Evolutionary conservation across 345 rosid genomes (phyloP).

Genomic region (Sisymbrium irio): DNA sequence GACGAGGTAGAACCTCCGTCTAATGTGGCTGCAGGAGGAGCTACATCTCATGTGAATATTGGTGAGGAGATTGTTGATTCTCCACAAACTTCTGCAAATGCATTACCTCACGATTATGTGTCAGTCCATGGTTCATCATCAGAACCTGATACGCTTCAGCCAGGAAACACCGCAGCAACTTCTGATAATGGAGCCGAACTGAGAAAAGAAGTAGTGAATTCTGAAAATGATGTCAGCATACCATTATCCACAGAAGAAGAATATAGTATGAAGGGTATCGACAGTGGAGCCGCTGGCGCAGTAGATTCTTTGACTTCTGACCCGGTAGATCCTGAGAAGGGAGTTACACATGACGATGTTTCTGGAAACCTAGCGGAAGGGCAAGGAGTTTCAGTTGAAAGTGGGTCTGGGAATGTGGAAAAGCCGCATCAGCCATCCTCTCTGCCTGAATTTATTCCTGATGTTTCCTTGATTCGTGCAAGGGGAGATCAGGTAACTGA

Average conservation of each 20-base stretch:
- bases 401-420: conserved; percentile 31
- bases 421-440: conserved; percentile 35
- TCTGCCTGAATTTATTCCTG: conserved; percentile 41
- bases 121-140: conserved; percentile 34
- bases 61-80: conserved; percentile 33
- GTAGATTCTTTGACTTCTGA: conserved; percentile 22
- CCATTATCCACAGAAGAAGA: conserved; percentile 36
- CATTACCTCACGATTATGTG: conserved; percentile 36
- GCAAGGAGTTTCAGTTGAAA: conserved; percentile 29
- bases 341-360: conserved; percentile 31
- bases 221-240: conserved; percentile 31
- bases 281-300: conserved; percentile 15
- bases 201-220: conserved; percentile 12
- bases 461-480: conserved; percentile 41
- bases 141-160: conserved; percentile 30
- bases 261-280: conserved; percentile 30
- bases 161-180: conserved; percentile 12
- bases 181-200: conserved; percentile 31
- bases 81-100: conserved; percentile 38
- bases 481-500: conserved; percentile 74
- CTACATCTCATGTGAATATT: conserved; percentile 29
- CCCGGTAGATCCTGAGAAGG: conserved; percentile 37
- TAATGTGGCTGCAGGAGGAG: conserved; percentile 42
- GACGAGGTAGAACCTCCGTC: conserved; percentile 26
- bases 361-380: conserved; percentile 32